Evolutionary conservation across 306 rosid genomes (phyloP).

Genomic region (Rubus parviflorus): DNA sequence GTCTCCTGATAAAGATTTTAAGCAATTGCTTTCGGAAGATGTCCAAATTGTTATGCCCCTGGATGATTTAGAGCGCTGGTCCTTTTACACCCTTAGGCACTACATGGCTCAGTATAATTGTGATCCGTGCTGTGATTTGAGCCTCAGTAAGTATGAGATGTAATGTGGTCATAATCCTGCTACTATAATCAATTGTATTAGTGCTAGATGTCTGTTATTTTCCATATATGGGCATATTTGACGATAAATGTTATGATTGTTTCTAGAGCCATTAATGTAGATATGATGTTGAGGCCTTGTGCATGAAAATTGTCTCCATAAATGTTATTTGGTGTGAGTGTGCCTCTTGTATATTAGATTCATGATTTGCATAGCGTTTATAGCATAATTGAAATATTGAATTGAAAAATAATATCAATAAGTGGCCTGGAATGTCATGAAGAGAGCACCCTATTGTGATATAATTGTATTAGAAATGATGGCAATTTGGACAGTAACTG

Average conservation of each 20-base stretch:
- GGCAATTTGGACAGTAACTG: background rate
- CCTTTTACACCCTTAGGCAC: slow-evolving; percentile 81
- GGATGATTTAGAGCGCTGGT: slow-evolving; percentile 82
- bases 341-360: background rate
- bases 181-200: background rate
- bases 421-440: background rate
- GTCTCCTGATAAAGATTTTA: slow-evolving; percentile 98
- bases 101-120: slow-evolving; percentile 79
- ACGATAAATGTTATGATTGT: background rate
- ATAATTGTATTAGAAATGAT: background rate
- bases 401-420: background rate
- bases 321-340: background rate
- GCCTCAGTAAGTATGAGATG: slow-evolving; percentile 66
- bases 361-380: background rate
- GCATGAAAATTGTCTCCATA: background rate
- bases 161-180: background rate
- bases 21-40: slow-evolving; percentile 89
- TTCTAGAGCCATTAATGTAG: background rate
- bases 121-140: slow-evolving; percentile 79
- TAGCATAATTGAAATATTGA: no score
- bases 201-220: background rate
- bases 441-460: background rate
- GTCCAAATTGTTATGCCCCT: slow-evolving; percentile 88
- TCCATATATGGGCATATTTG: background rate
- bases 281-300: background rate